Evolutionary conservation across 140 eudicot genomes (phyloP).

Genomic region (Bidens hawaiensis): DNA sequence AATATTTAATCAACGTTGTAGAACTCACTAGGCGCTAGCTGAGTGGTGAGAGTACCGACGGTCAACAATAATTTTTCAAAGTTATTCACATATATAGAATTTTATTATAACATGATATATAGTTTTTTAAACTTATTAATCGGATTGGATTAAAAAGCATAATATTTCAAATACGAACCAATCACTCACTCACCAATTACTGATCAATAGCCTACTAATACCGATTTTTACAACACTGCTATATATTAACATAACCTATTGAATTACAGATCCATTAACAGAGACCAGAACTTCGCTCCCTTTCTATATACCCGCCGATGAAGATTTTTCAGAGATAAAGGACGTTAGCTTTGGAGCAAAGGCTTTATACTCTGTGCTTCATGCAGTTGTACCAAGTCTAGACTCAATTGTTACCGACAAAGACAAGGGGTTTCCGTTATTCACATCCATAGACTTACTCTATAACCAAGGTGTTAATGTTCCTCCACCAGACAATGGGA

Average conservation of each 20-base stretch:
- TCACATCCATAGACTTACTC: slow-evolving; percentile 53
- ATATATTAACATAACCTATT: background rate
- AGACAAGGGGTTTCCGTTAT: slow-evolving; percentile 52
- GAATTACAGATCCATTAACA: slow-evolving; percentile 49
- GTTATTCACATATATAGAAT: no score
- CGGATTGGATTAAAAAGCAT: no score
- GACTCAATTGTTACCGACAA: slow-evolving; percentile 29
- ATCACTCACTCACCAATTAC: no score
- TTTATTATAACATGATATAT: no score
- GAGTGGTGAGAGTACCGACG: no score
- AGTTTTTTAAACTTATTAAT: no score
- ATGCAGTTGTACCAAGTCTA: slow-evolving; percentile 51
- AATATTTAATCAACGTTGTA: no score
- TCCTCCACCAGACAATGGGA: slow-evolving; percentile 7
- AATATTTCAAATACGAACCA: no score
- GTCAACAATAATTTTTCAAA: no score
- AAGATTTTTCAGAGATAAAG: slow-evolving; percentile 68
- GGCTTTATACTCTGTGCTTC: slow-evolving; percentile 48
- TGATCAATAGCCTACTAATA: no score
- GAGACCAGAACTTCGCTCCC: slow-evolving; percentile 37
- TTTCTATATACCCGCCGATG: slow-evolving; percentile 68
- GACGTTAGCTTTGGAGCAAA: slow-evolving; percentile 36
- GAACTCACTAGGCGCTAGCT: no score
- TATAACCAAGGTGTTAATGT: slow-evolving; percentile 56
- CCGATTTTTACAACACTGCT: no score